Conservation (phyloP, 306 rosid genomes). For the Corylus avellana region DNA sequence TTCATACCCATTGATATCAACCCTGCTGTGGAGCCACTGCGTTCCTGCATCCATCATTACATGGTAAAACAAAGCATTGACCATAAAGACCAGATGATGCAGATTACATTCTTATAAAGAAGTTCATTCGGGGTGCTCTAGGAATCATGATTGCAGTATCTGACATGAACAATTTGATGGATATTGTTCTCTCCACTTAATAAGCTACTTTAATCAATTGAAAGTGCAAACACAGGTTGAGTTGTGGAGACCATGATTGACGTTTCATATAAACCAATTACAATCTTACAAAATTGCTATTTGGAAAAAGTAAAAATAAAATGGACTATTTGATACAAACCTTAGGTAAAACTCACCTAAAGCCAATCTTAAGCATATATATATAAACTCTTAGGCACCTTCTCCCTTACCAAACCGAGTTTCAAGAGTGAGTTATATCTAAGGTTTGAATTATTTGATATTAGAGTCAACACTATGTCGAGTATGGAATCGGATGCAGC, state of each 20-base stretch:
- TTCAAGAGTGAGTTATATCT: too few species aligned
- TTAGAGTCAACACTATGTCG: too few species aligned
- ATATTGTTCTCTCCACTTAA: neutral
- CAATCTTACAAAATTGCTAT: too few species aligned
- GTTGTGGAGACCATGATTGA: neutral
- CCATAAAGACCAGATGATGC: constrained; percentile 13
- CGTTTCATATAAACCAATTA: neutral
- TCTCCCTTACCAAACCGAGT: too few species aligned
- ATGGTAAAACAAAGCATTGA: constrained; percentile 8
- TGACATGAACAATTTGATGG: neutral
- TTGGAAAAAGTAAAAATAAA: neutral
- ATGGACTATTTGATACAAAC: too few species aligned
- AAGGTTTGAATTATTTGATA: too few species aligned
- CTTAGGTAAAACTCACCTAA: too few species aligned
- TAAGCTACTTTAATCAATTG: neutral
- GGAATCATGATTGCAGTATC: too few species aligned
- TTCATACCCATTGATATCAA: constrained; percentile 82
- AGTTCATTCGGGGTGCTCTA: neutral
- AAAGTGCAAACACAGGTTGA: neutral
- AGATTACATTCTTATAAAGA: constrained; percentile 1
- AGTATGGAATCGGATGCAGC: too few species aligned
- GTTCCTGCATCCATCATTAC: constrained; percentile 48
- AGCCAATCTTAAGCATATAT: too few species aligned
- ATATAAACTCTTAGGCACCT: too few species aligned
- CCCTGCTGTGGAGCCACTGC: constrained; percentile 90